Evolutionary conservation across 2,329 filamentous ascomycete genomes (phyloP).

Genomic region (Pyrenophora teres): DNA sequence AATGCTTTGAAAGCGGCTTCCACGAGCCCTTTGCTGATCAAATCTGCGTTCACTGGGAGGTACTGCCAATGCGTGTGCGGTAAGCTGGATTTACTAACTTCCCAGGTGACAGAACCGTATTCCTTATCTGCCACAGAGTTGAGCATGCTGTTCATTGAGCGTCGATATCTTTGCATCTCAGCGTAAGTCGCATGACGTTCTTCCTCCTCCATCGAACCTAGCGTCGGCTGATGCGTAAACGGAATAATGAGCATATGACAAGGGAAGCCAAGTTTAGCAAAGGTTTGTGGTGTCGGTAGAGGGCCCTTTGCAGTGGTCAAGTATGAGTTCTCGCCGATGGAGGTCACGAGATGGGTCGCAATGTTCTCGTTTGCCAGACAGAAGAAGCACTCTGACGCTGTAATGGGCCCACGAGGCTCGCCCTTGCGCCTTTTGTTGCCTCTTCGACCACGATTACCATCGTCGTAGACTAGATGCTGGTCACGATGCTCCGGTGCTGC

Average conservation of each 20-base stretch:
- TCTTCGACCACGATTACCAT: slow-evolving; percentile 43
- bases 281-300: slow-evolving; percentile 72
- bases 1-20: slow-evolving; percentile 89
- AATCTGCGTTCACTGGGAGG: slow-evolving; percentile 71
- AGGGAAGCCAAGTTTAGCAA: slow-evolving; percentile 74
- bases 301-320: slow-evolving; percentile 92
- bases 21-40: slow-evolving; percentile 74
- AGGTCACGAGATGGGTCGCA: slow-evolving; percentile 85
- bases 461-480: slow-evolving; percentile 45
- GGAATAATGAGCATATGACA: slow-evolving; percentile 92
- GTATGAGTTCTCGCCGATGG: slow-evolving; percentile 85
- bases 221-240: slow-evolving; percentile 76
- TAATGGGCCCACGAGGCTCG: slow-evolving; percentile 42
- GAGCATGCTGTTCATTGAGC: slow-evolving; percentile 79
- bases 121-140: slow-evolving; percentile 54
- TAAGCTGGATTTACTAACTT: slow-evolving; percentile 80
- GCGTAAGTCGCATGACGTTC: slow-evolving; percentile 65
- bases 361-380: slow-evolving; percentile 87
- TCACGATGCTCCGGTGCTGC: slow-evolving; percentile 46
- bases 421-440: slow-evolving; percentile 47
- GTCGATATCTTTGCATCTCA: slow-evolving; percentile 85
- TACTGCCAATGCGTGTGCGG: slow-evolving; percentile 96
- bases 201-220: slow-evolving; percentile 67
- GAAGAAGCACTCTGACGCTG: slow-evolving; percentile 86
- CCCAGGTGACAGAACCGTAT: slow-evolving; percentile 87